Conservation (phyloP, 768 basidiomycete genomes). For the Mrakia gelida region DNA sequence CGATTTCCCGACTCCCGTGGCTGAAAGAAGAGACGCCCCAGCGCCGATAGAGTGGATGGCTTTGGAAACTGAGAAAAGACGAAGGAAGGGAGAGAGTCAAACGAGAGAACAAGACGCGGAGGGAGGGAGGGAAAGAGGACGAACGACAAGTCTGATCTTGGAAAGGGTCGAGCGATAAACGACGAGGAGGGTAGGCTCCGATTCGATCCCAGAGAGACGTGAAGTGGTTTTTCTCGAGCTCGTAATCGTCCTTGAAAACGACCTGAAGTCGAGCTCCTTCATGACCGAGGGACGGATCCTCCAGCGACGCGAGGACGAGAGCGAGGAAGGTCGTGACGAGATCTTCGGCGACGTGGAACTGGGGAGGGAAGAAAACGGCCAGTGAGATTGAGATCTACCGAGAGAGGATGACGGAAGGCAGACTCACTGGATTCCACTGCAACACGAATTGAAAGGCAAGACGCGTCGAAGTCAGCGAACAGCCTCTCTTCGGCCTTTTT, state of each 20-base stretch:
- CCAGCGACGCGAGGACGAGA: conserved; percentile 35
- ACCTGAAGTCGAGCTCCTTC: conserved; percentile 37
- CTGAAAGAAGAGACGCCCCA: conserved; percentile 40
- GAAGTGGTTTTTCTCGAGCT: conserved; percentile 41
- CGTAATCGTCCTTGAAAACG: conserved; percentile 40
- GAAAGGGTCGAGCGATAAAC: conserved; percentile 41
- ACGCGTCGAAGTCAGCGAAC: neutral
- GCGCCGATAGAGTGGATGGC: conserved; percentile 42
- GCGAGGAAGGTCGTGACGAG: conserved; percentile 42
- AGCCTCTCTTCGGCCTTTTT: neutral
- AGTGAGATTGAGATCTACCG: too few species aligned
- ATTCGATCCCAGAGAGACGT: conserved; percentile 41
- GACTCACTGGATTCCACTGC: conserved; percentile 1
- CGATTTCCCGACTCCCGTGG: conserved; percentile 36
- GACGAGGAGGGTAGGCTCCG: conserved; percentile 39
- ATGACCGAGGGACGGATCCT: conserved; percentile 32
- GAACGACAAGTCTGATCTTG: conserved; percentile 37
- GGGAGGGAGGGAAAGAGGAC: conserved; percentile 28
- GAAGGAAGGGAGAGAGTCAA: neutral
- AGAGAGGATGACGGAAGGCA: too few species aligned
- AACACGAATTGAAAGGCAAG: neutral
- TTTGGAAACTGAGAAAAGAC: conserved; percentile 35
- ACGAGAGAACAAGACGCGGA: too few species aligned
- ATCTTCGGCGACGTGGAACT: conserved; percentile 42
- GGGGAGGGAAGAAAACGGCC: neutral